Evolutionary conservation across 2,329 filamentous ascomycete species (phyloP), one percentile per base, ranked within the genome.

Genomic region (Clathrospora elynae): DNA sequence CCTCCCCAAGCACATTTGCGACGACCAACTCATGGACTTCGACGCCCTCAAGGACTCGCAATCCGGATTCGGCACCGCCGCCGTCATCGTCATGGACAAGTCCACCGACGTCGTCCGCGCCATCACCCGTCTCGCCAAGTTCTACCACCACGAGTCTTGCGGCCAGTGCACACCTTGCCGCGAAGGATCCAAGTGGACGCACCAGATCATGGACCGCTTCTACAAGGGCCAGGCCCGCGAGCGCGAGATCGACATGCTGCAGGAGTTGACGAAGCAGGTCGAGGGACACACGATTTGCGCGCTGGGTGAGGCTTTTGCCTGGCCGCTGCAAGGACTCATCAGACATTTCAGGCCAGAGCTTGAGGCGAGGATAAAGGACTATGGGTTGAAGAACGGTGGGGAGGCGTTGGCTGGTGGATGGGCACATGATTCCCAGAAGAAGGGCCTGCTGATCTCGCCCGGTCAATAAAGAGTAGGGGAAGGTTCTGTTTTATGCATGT

Each of bases 101-200:
- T 92, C 87, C 66, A 88, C 93, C 54, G 93, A 99, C 71, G 88
- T 99, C 37, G 90, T 99, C 58, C 87, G 92, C 55, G 89, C 90
- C 67, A 97, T 99, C 69, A 86, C 88, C 54, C 86, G 93, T 62
- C 84, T 99, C 61, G 89, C 88, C 64, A 89, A 92, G 72, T 99
- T 99, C 79, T 99, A 99, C 80, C 88, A 91, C 74, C 93, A 99
- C 78, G 93, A 99, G 79, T 91, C 86, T 57, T 99, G 93, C 73
- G 93, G 93, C 48, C 93, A 99, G 78, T 99, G 93, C 79, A 99
- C 93, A 45, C 93, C 93, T n/a, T 99, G 93, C 82, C 88, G 93
- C 70, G 93, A 99, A 77, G 93, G 93, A 57, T 95, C 87, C 79
- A 96, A 95, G 78, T 99, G 93, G 93, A 96, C 92, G 8, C 88